Base-by-base conservation (phyloP, 306 rosid species). In the Vicia sativa region DNA sequence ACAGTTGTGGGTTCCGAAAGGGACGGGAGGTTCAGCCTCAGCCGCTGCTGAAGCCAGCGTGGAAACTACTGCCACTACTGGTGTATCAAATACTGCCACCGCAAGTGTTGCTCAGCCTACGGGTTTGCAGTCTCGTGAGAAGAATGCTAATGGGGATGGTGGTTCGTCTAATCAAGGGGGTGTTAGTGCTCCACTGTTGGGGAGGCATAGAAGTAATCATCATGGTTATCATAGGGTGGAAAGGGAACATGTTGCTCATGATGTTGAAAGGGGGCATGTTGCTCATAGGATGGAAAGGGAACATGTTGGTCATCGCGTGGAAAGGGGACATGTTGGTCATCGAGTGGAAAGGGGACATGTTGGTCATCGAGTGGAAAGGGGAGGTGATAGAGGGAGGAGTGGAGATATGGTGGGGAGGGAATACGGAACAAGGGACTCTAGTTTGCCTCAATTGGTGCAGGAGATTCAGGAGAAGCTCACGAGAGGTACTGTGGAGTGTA, bases 381-480 rank as follows among this genome's bases (percentile, higher is more conserved):
- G 80, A 57, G 69, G 65, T 52, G 88, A 74, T 8, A 77, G 50
- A 45, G 89, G 79, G 44, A 81, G 65, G 62, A 57, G 59, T 56
- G 85, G 63, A 71, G 82, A 28, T 75, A 84, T 78, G 56, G 79
- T 16, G 19, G 83, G 58, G 53, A 76, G 63, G 71, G 78, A 59
- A 25, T 37, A 42, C 35, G 79, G 74, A 60, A 2, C 2, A 13
- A 76, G 65, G 53, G 84, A 82, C 81, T 60, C 83, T 34, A 78
- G 69, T 79, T 77, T 92, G 80, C 98, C 98, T 15, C 92, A 89
- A 70, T 79, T 92, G 77, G 90, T 87, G 66, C 91, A 87, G 62
- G 98, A 92, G 86, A 87, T 92, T 81, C 91, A 89, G 77, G 98
- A 92, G 77, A 92, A 87, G 81, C 89, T 92, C 62, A 69, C 65